These are phyloP conservation scores for Betula pendula DNA, from an alignment of 306 rosid genomes.

Conservation along the genomic window DNA sequence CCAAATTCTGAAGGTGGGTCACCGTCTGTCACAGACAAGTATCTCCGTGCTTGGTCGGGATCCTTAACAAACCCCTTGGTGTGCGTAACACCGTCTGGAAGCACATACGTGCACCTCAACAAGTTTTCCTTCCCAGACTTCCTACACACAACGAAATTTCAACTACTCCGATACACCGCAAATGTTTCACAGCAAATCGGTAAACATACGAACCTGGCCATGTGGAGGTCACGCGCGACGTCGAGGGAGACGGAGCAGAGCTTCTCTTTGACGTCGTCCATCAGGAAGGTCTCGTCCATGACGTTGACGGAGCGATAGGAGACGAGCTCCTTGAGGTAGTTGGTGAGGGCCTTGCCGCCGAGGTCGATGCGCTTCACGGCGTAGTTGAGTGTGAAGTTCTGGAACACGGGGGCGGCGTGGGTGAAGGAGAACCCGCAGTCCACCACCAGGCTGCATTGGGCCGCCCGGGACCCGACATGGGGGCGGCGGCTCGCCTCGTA, in stretches of 20 bases:
- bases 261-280: constrained; percentile 92
- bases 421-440: constrained; percentile 94
- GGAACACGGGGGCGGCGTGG: constrained; percentile 84
- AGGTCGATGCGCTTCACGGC: constrained; percentile 77
- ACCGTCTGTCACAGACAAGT: constrained; percentile 45
- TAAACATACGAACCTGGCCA: constrained; percentile 45
- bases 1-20: constrained; percentile 26
- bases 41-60: constrained; percentile 62
- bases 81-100: constrained; percentile 81
- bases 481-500: constrained; percentile 77
- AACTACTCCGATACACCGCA: background rate
- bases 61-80: constrained; percentile 78
- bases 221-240: constrained; percentile 58
- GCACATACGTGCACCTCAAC: constrained; percentile 77
- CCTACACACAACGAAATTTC: constrained; percentile 33
- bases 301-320: constrained; percentile 81
- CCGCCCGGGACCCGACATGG: constrained; percentile 51
- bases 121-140: constrained; percentile 65
- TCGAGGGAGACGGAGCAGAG: constrained; percentile 89
- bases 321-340: constrained; percentile 82
- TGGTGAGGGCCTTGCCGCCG: constrained; percentile 91
- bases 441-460: constrained; percentile 88
- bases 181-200: background rate
- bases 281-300: constrained; percentile 86
- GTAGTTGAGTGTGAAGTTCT: constrained; percentile 74